These are phyloP conservation scores for Spinacia oleracea DNA, from an alignment of 179 eudicot species.

Conservation along the genomic window DNA sequence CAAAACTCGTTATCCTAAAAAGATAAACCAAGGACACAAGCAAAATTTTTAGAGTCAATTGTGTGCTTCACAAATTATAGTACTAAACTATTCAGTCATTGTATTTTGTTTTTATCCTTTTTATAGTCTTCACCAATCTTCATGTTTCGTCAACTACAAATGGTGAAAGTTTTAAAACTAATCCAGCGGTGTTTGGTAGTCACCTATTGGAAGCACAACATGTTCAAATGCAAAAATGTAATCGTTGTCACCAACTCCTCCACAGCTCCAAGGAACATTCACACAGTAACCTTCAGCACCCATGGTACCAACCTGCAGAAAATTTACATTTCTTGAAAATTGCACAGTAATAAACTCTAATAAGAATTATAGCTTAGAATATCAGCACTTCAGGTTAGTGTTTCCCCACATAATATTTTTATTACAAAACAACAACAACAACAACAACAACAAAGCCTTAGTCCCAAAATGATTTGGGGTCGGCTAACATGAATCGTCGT, in stretches of 20 bases:
- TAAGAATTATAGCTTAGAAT: not conserved
- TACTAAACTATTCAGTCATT: not conserved
- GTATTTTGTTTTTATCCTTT: not conserved
- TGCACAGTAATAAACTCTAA: not conserved
- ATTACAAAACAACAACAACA: too few relatives aligned
- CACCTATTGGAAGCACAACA: conserved; percentile 90
- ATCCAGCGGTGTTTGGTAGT: not conserved
- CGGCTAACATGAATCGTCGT: too few relatives aligned
- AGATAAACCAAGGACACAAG: not conserved
- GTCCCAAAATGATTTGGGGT: too few relatives aligned
- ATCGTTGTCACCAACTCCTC: conserved; percentile 92
- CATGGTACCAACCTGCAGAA: conserved; percentile 74
- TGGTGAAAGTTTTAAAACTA: not conserved
- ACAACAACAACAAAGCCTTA: too few relatives aligned
- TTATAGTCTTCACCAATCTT: not conserved
- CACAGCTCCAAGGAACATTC: conserved; percentile 92
- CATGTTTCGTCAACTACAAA: not conserved
- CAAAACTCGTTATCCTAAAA: not conserved
- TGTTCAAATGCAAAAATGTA: conserved; percentile 87
- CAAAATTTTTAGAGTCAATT: not conserved
- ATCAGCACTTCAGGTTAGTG: not conserved
- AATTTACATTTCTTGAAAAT: conserved; percentile 1
- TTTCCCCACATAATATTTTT: not conserved
- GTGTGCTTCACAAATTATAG: not conserved
- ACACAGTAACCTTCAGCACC: conserved; percentile 98